Percentiles rank a stretch among this genome's conserved stretches.
phyloP scores from a whole-genome alignment of 345 rosid genomes.

The Eucalyptus viminalis region DNA sequence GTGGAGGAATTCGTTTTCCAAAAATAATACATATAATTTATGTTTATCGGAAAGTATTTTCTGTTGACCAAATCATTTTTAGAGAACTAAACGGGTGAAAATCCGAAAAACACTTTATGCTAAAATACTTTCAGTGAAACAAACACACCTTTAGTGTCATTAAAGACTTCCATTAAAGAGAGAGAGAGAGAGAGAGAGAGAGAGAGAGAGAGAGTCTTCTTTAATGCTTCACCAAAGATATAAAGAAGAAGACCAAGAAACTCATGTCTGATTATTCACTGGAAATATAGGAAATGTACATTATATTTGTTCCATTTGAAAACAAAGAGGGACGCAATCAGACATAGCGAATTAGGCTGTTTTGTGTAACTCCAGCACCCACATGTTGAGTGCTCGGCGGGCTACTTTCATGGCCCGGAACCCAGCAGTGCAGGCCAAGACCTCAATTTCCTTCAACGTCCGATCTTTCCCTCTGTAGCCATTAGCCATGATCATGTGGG shows the following conservation, averaged over 20 bases:
- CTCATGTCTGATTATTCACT: not conserved
- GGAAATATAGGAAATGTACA: not conserved
- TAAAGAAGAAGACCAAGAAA: not conserved
- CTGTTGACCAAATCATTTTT: too few relatives aligned
- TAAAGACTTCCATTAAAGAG: too few relatives aligned
- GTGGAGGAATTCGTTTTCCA: too few relatives aligned
- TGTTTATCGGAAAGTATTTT: too few relatives aligned
- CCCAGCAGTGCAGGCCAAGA: slow-evolving; percentile 19
- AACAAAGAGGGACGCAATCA: not conserved
- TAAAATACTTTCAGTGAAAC: too few relatives aligned
- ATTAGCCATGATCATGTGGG: slow-evolving; percentile 24
- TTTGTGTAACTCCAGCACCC: not conserved
- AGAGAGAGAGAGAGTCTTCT: too few relatives aligned
- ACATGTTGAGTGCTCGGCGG: not conserved
- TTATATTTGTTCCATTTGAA: not conserved
- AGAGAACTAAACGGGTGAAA: too few relatives aligned
- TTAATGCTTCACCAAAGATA: not conserved
- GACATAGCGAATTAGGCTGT: not conserved
- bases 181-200: too few relatives aligned
- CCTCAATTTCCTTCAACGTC: slow-evolving; percentile 17
- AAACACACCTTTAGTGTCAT: too few relatives aligned
- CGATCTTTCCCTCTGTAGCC: slow-evolving; percentile 27
- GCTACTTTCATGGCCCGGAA: not conserved
- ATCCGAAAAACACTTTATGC: too few relatives aligned
- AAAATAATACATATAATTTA: too few relatives aligned